These are phyloP conservation scores for Tetrapisispora fleetii DNA, from an alignment of 805 yeast genomes.

Conservation along the genomic window DNA sequence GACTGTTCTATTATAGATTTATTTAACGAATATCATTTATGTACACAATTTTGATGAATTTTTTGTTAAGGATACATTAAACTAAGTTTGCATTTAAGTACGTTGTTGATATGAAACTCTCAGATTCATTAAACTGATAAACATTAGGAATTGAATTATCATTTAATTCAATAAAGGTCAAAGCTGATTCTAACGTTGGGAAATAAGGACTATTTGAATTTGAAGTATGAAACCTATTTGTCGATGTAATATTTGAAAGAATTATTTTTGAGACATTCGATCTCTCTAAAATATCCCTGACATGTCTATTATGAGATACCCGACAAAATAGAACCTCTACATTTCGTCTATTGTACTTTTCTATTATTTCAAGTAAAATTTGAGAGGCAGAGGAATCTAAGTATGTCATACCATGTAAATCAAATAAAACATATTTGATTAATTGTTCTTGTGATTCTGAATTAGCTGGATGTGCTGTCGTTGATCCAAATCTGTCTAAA, in stretches of 20 bases:
- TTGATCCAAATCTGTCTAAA: constrained; percentile 68
- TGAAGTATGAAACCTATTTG: not conserved
- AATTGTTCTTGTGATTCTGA: constrained; percentile 37
- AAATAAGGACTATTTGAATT: constrained; percentile 30
- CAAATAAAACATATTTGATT: constrained; percentile 55
- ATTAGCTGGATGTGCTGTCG: constrained; percentile 65
- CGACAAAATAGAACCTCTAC: constrained; percentile 54
- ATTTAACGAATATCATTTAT: no score
- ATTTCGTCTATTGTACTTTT: constrained; percentile 42
- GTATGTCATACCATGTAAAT: constrained; percentile 70
- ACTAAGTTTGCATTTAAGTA: constrained; percentile 8
- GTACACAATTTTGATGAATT: no score
- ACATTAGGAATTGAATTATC: not conserved
- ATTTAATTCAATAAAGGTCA: constrained; percentile 31
- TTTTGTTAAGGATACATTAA: not conserved
- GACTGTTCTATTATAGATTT: no score
- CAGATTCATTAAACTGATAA: constrained; percentile 5
- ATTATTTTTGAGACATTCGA: constrained; percentile 41
- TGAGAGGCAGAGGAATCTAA: constrained; percentile 78
- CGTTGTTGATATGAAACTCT: constrained; percentile 9
- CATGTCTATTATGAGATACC: constrained; percentile 38
- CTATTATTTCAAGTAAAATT: constrained; percentile 51
- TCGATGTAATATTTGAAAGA: not conserved
- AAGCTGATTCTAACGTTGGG: constrained; percentile 48
- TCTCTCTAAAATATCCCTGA: constrained; percentile 40